Evolutionary conservation across 1,139 yeast genomes (phyloP), one percentile per base, ranked within the genome.

Genomic region (Geotrichum candidum): DNA sequence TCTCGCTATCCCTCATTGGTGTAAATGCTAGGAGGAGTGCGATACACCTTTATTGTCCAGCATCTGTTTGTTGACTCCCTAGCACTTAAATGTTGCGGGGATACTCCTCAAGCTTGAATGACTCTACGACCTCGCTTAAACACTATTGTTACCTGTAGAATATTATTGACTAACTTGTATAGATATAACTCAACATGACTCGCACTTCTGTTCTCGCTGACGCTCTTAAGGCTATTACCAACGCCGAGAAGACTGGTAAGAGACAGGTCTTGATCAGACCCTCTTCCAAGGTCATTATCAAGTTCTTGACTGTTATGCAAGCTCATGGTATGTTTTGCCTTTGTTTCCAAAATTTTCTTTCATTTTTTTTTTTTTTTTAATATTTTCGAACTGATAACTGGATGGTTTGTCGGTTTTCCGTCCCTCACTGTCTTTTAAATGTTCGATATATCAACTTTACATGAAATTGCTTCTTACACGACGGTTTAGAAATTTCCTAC

Each of bases 161-260:
- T 91, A 82, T 94, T 91, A 81, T 84, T 94, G 80, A 85, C 90
- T 76, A 99, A 38, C 45, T 94, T 72, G 92, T 94, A 90, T 99
- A 94, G 84, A 90, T 86, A 38, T 38, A 38, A 38, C 15, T 84
- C 98, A 94, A 80, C 97, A 91, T 94, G 98, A 91, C 98, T 79
- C 94, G 98, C 86, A 84, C 97, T 74, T 94, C 99, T 73, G 99
- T 90, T 79, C 88, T 94, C 82, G 98, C 98, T 76, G 99, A 94
- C 84, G 98, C 99, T 78, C 88, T 94, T 78, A 94, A 94, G 81
- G 86, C 97, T 75, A 94, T 94, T 80, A 91, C 92, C 92, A 94
- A 94, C 80, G 99, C 99, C 80, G 99, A 94, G 84, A 94, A 92
- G 83, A 87, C 97, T 78, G 99, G 99, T 82, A 94, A 94, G 85